Conservation (phyloP, 257 asterid species). For the Solanum pinnatisectum region DNA sequence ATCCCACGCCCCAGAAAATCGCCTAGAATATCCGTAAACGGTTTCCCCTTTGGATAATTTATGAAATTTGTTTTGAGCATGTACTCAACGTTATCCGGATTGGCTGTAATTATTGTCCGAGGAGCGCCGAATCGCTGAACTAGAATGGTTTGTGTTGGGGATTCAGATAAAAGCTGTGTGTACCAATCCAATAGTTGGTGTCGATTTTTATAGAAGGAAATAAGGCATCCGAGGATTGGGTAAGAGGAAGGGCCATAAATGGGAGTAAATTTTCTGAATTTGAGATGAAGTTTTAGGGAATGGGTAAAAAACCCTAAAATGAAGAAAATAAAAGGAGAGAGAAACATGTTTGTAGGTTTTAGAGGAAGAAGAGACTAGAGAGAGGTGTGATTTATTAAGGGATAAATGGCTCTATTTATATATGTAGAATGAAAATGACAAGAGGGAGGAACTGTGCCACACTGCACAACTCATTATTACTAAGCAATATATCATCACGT, state of each 20-base stretch:
- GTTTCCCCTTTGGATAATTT: constrained; percentile 60
- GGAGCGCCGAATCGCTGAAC: constrained; percentile 12
- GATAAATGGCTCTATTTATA: not conserved
- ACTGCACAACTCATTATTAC: not conserved
- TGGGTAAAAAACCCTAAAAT: constrained; percentile 12
- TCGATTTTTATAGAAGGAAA: constrained; percentile 54
- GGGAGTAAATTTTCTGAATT: not conserved
- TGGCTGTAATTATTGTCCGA: constrained; percentile 44
- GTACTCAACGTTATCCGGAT: constrained; percentile 54
- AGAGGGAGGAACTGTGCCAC: not conserved
- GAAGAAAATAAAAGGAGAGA: constrained; percentile 7
- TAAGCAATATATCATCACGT: not conserved
- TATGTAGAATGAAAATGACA: not conserved
- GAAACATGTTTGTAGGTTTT: not conserved
- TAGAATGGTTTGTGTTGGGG: constrained; percentile 14
- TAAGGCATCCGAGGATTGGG: constrained; percentile 31
- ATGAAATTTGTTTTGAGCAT: constrained; percentile 50
- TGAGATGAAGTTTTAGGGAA: not conserved
- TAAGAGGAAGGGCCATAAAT: not conserved
- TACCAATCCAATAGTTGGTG: constrained; percentile 52
- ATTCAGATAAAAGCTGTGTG: constrained; percentile 34
- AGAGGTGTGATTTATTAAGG: not conserved
- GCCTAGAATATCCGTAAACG: constrained; percentile 50
- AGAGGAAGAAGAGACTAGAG: not conserved
- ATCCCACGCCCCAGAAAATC: constrained; percentile 65